phyloP scores from a whole-genome alignment of 495 filamentous ascomycete species.

The Thozetella sp. region DNA sequence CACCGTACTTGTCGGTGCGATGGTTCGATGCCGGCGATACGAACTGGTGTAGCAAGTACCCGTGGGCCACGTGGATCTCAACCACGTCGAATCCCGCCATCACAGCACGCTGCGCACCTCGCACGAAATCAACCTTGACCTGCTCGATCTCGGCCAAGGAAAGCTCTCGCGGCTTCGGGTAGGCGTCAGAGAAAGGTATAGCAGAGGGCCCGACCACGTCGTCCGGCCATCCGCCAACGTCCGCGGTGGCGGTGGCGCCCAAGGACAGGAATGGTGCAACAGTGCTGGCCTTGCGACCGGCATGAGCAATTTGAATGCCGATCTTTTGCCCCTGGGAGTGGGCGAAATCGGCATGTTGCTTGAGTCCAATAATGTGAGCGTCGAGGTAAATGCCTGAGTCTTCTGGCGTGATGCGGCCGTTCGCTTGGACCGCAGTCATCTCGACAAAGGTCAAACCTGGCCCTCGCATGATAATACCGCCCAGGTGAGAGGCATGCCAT shows the following conservation, averaged over 20 bases:
- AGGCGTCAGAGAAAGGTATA: constrained; percentile 52
- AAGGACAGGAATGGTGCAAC: constrained; percentile 64
- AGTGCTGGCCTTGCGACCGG: constrained; percentile 71
- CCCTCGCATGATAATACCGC: constrained; percentile 63
- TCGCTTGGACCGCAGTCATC: constrained; percentile 66
- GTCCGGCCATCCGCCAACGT: constrained; percentile 63
- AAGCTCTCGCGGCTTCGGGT: constrained; percentile 56
- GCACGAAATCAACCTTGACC: constrained; percentile 57
- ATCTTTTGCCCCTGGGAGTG: constrained; percentile 71
- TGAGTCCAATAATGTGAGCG: constrained; percentile 64
- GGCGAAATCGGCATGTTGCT: constrained; percentile 64
- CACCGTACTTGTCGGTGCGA: constrained; percentile 65
- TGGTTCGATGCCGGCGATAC: constrained; percentile 55
- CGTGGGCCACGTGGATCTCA: constrained; percentile 49
- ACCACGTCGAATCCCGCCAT: constrained; percentile 57
- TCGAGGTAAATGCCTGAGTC: constrained; percentile 77
- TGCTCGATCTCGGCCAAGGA: constrained; percentile 56
- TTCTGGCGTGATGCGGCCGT: constrained; percentile 75
- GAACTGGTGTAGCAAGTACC: constrained; percentile 58
- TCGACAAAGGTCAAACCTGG: constrained; percentile 48
- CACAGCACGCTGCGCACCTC: constrained; percentile 53
- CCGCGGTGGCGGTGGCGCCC: constrained; percentile 50
- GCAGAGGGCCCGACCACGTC: constrained; percentile 57
- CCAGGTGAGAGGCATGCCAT: constrained; percentile 61
- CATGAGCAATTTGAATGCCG: constrained; percentile 75